Base-by-base conservation (phyloP, 805 yeast species). In the Torulaspora gathmanii region DNA sequence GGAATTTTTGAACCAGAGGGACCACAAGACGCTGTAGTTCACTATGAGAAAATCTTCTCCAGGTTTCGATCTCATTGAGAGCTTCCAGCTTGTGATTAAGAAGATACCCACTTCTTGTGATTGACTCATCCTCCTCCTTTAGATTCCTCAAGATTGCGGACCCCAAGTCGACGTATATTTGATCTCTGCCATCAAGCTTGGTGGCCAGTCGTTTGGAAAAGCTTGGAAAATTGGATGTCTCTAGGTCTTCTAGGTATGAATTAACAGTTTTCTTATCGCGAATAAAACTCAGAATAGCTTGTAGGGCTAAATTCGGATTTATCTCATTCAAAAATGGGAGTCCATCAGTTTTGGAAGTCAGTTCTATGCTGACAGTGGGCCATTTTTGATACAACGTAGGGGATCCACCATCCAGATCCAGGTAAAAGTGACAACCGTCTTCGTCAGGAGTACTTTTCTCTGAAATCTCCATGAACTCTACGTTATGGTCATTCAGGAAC, bases 361-460 rank as follows among this genome's bases (percentile, higher is more conserved):
- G 33, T 7, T 22, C 19, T 5, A 49, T 13, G 20, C 25, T 37
- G 13, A 49, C 31, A 3, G 52, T 45, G 12, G 52, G 52, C 49
- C 49, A 49, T 20, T 11, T 13, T 15, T 31, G 23, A 22, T 36
- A 27, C 23, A 29, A 31, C n/a, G 26, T n/a, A 23, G 17, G 22
- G 23, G 49, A 17, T 25, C 30, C 22, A 5, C 27, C 34, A 20
- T 43, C 41, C n/a, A 50, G 34, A 5, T 51, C 40, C 5, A 67
- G 33, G 47, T 64, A 67, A 8, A 63, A 40, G 42, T 64, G 69
- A 44, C 68, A 63, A 6, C 58, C 59, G 41, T 64, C 67, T 3
- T 39, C 38, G 3, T 28, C 46, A n/a, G 33, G 39, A 1, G 38
- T 12, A 5, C 23, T 26, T 29, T 15, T 16, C 8, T 47, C 17